Base-by-base conservation (phyloP, 805 yeast species). In the Wickerhamomyces xylosicus region DNA sequence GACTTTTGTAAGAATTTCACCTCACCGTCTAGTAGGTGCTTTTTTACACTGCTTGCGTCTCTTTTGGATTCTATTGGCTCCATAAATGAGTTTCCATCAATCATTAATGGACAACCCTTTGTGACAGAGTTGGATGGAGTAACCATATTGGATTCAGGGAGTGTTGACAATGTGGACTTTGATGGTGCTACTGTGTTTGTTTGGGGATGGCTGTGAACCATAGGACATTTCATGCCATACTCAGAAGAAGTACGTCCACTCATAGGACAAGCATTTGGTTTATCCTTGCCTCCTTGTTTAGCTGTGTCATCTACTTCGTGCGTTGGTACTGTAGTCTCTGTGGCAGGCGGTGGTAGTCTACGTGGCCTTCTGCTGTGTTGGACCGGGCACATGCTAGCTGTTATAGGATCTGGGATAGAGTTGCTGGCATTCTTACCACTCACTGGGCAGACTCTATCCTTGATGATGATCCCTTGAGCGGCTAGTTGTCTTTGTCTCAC, bases 91-190 rank as follows among this genome's bases (percentile, higher is more conserved):
- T 52, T 66, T 45, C 67, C 71, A 35, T 69, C 69, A 33, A 66
- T 59, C 71, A 67, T 67, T 44, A 67, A 44, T 1, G 72, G 72
- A 42, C 71, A 67, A 5, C 65, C 68, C 41, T 62, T 64, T 3
- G 25, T 21, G 6, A 10, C 25, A 7, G 25, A 10, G 25, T 10
- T 21, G 9, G 25, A 7, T 10, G 6, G 25, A 21, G 25, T 7
- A 21, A 6, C 25, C 10, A 21, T 21, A 7, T 4, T 33, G 22
- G 19, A 19, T 18, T 19, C 17, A 20, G 13, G 38, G 14, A 36
- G n/a, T 15, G 15, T n/a, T 21, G 13, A 27, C 38, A 5, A 13
- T 13, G 19, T 31, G 38, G 33, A 35, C 13, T 34, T 37, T 33
- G 22, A 34, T 20, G 16, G 32, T 10, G 36, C 29, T 34, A 19